Percentiles rank a stretch among this genome's conserved stretches.
Conservation (phyloP, 129 eudicot species). For the Tagetes patula region DNA sequence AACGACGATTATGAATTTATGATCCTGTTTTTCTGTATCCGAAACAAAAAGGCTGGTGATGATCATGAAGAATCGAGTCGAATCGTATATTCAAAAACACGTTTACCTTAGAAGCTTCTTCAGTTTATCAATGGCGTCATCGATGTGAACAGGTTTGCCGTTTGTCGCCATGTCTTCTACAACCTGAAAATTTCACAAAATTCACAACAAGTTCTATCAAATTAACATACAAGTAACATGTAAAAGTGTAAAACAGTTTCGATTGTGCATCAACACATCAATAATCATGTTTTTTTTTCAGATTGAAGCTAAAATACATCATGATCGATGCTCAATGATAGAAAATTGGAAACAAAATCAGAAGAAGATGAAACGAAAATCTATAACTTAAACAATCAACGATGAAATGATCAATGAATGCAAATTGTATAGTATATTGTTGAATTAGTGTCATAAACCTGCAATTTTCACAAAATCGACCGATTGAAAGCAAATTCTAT, state of each 20-base stretch:
- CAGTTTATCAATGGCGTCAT: slow-evolving; percentile 85
- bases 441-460: too few species aligned
- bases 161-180: slow-evolving; percentile 58
- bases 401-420: too few species aligned
- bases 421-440: too few species aligned
- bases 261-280: background rate
- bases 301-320: background rate
- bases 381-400: too few species aligned
- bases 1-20: slow-evolving; percentile 11
- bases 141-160: slow-evolving; percentile 36
- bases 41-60: slow-evolving; percentile 16
- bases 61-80: background rate
- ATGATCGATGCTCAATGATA: background rate
- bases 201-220: slow-evolving; percentile 4
- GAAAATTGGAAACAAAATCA: too few species aligned
- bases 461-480: too few species aligned
- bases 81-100: background rate
- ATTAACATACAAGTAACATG: background rate
- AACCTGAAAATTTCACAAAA: slow-evolving; percentile 43
- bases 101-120: slow-evolving; percentile 79
- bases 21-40: slow-evolving; percentile 1
- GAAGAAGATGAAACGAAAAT: too few species aligned
- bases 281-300: background rate
- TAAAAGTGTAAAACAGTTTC: slow-evolving; percentile 9
- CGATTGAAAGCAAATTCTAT: too few species aligned